Base-by-base conservation (phyloP, 2,329 filamentous ascomycete species). In the Chalaropsis ovoidea region DNA sequence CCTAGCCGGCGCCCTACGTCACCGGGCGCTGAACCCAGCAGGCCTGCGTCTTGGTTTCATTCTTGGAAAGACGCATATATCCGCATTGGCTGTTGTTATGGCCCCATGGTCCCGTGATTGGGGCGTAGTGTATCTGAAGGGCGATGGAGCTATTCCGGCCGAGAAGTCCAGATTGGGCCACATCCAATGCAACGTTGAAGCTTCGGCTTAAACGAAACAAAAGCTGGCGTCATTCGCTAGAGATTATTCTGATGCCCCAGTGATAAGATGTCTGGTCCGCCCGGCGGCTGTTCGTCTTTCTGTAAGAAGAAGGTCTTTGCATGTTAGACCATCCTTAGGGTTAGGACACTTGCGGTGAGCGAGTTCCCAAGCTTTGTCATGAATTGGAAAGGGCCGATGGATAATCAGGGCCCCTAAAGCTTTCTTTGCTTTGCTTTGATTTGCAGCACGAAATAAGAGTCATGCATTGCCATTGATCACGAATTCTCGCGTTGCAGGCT, bases 151-250 rank as follows among this genome's bases (percentile, higher is more conserved):
- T 6, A 10, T 58, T 58, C 54, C 54, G 54, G 54, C 54, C 54
- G 27, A 58, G n/a, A 58, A 17, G 17, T 39, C 27, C n/a, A 31
- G n/a, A 58, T 3, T 35, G 24, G n/a, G 54, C 24, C 27, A 58
- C 31, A 13, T 10, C 31, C 24, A 39, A 58, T 58, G 54, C 31
- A 58, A 58, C 54, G 31, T 31, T n/a, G 4, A 19, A 35, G 27
- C 54, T 35, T 58, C 31, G 27, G 17, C 8, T 19, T n/a, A 22
- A 35, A 39, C 22, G 15, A 58, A 39, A 35, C 54, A n/a, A 58
- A 58, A 39, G 17, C 54, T 58, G 13, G 54, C 27, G 19, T 62
- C 42, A 45, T 70, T 72, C 76, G 75, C 75, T 74, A 76, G 75
- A 70, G 72, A 69, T 66, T 71, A 69, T 70, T 69, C 72, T 72